Base-by-base conservation (phyloP, 2,329 filamentous ascomycete species). In the Domatiomyces globalis region DNA sequence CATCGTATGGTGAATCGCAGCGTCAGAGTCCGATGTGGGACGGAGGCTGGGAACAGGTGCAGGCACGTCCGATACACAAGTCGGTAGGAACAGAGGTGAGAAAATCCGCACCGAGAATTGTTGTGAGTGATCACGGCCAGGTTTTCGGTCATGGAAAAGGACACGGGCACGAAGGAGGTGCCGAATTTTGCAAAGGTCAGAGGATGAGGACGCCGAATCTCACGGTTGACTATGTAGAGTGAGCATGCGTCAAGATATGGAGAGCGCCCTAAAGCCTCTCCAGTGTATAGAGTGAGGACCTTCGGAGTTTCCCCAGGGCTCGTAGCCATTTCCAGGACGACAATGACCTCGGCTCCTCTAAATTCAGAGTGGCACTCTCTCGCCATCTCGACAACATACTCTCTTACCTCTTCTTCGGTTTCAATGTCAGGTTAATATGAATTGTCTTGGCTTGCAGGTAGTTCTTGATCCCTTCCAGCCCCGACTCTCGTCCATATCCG, bases 401-500 rank as follows among this genome's bases (percentile, higher is more conserved):
- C 22, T 25, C 22, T 25, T 25, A 25, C 22, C 22, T 25, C 42
- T 49, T 49, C 46, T 52, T 44, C 25, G 46, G 18, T 22, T 42
- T 42, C 33, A 53, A 18, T 2, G 33, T 53, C 57, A 57, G 56
- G 19, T 59, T 59, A 43, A 59, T 55, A 27, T 48, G 46, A 18
- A 59, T 58, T 9, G 54, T 59, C 51, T 59, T 59, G 15, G 57
- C 29, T 43, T 59, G 54, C 46, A 55, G 18, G 43, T 58, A 57
- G 29, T 51, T 56, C 48, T 49, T 53, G 39, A 59, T 46, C 2
- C 55, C 57, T 27, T 59, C 55, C n/a, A 54, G 20, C 1, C 57
- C 56, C 43, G 49, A 50, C 65, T 81, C 79, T 48, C 78, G 66
- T 19, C 79, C 79, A 61, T 81, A 80, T 2, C 79, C 79, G 58